These are phyloP conservation scores for Cynara cardunculus DNA, from an alignment of 129 eudicot genomes.

Conservation along the genomic window DNA sequence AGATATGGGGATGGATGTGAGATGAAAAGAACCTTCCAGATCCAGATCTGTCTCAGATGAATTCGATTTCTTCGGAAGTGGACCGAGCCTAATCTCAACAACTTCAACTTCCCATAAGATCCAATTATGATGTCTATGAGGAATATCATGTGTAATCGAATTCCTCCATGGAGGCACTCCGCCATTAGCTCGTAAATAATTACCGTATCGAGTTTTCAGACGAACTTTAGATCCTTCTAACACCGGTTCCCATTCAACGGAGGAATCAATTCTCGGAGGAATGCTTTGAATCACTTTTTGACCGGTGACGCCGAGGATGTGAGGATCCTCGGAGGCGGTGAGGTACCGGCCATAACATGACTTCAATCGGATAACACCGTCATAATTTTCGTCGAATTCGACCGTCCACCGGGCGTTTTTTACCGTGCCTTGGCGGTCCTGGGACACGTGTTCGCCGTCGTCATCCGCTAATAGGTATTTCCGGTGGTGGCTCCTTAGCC, in stretches of 20 bases:
- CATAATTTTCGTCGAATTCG: slow-evolving; percentile 44
- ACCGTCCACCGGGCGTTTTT: slow-evolving; percentile 54
- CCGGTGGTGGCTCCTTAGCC: slow-evolving; percentile 54
- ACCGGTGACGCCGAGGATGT: slow-evolving; percentile 55
- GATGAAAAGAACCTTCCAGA: slow-evolving; percentile 37
- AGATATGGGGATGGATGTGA: slow-evolving; percentile 13
- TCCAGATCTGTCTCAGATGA: slow-evolving; percentile 32
- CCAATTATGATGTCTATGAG: slow-evolving; percentile 57
- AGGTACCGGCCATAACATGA: slow-evolving; percentile 51
- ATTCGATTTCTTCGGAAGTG: background rate
- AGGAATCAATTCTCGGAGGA: slow-evolving; percentile 43
- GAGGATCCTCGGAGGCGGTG: slow-evolving; percentile 57
- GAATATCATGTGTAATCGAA: slow-evolving; percentile 67
- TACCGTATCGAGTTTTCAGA: slow-evolving; percentile 56
- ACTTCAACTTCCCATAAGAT: slow-evolving; percentile 62
- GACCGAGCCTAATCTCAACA: slow-evolving; percentile 40
- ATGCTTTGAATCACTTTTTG: slow-evolving; percentile 47
- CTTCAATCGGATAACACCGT: slow-evolving; percentile 46
- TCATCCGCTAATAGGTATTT: slow-evolving; percentile 58
- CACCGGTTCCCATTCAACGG: slow-evolving; percentile 63
- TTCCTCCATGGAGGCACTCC: slow-evolving; percentile 75
- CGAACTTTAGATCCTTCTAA: slow-evolving; percentile 38
- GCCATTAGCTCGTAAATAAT: slow-evolving; percentile 60
- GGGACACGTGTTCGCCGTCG: slow-evolving; percentile 51
- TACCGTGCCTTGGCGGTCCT: slow-evolving; percentile 44